A percentile compares a stretch with the other conserved stretches of the same genome.
These are phyloP conservation scores for Pittosporum tobira DNA, from an alignment of 129 eudicot genomes.

Conservation along the genomic window DNA sequence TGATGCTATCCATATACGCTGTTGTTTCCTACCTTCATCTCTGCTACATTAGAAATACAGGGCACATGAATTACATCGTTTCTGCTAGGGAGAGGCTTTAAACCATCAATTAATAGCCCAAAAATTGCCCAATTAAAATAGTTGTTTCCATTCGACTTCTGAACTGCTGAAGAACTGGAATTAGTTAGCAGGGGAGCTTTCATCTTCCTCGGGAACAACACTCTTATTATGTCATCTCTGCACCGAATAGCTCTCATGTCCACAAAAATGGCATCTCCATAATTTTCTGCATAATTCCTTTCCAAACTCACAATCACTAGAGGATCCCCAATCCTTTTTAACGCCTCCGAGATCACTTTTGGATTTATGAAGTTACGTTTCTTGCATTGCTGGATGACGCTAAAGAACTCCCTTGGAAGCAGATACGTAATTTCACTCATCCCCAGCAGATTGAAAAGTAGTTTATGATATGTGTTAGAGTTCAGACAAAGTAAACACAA, in stretches of 20 bases:
- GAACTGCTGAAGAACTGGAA: slow-evolving; percentile 3
- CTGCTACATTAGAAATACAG: slow-evolving; percentile 9
- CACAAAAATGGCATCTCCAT: slow-evolving; percentile 28
- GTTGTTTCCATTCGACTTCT: slow-evolving; percentile 8
- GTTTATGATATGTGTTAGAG: slow-evolving; percentile 10
- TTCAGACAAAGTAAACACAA: slow-evolving; percentile 33
- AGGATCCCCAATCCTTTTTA: slow-evolving; percentile 45
- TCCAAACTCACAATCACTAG: slow-evolving; percentile 31
- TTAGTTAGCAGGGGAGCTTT: neutral
- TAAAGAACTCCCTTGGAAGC: slow-evolving; percentile 41
- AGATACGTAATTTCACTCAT: slow-evolving; percentile 13
- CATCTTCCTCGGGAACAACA: slow-evolving; percentile 23
- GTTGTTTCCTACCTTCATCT: slow-evolving; percentile 28
- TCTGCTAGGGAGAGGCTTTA: slow-evolving; percentile 11
- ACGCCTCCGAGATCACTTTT: slow-evolving; percentile 36
- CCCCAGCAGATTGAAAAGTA: slow-evolving; percentile 14
- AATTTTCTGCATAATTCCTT: slow-evolving; percentile 3
- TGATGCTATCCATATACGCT: neutral
- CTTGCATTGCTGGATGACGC: slow-evolving; percentile 11
- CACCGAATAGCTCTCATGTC: slow-evolving; percentile 20
- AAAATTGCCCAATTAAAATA: slow-evolving; percentile 17
- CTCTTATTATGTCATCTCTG: slow-evolving; percentile 28
- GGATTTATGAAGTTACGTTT: neutral
- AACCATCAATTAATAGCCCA: slow-evolving; percentile 16
- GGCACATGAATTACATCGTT: slow-evolving; percentile 6